These are phyloP conservation scores for bread wheat (Triticum aestivum) DNA, from an alignment of 176 grass and related monocot genomes.

Conservation along the genomic window IWGSC_CS_RefSeq_v2.1 NC_057806.1:594511893-594512392, in stretches of 20 bases:
- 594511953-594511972: slow-evolving; percentile 7
- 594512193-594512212: slow-evolving; percentile 9
- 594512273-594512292: not conserved
- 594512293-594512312: not conserved
- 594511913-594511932: not conserved
- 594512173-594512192: not conserved
- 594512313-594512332: not conserved
- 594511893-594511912: not conserved
- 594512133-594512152: not conserved
- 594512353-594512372: not conserved
- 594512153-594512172: not conserved
- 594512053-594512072: not conserved
- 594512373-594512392: slow-evolving; percentile 5
- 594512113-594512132: not conserved
- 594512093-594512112: not conserved
- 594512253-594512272: slow-evolving; percentile 12
- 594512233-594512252: not conserved
- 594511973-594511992: not conserved
- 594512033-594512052: not conserved
- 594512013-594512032: not conserved
- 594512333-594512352: not conserved
- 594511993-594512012: not conserved
- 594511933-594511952: not conserved
- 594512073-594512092: not conserved
- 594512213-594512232: too few species aligned